These are phyloP conservation scores for Clohesyomyces aquaticus DNA, from an alignment of 495 filamentous ascomycete species.

Conservation along the genomic window DNA sequence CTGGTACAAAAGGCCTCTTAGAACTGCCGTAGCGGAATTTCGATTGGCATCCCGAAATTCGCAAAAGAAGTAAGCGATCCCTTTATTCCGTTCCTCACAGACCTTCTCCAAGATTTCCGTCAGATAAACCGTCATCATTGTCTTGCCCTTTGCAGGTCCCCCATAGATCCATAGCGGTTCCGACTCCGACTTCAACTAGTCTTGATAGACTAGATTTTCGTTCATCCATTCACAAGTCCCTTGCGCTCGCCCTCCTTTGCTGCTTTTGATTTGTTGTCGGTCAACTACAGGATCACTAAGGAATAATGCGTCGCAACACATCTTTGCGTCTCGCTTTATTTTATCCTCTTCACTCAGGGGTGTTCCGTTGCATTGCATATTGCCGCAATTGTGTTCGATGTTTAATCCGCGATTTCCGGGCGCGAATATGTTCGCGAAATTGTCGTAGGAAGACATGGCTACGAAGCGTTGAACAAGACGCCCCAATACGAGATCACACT, in stretches of 20 bases:
- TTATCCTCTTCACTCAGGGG: too few species aligned
- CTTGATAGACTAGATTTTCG: conserved; percentile 46
- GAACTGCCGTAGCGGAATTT: conserved; percentile 50
- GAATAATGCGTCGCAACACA: too few species aligned
- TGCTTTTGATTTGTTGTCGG: conserved; percentile 13
- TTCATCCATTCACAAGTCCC: conserved; percentile 57
- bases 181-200: conserved; percentile 46
- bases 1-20: conserved; percentile 52
- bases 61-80: conserved; percentile 51
- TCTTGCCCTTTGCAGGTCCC: conserved; percentile 57
- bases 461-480: too few species aligned
- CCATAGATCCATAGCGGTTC: conserved; percentile 53
- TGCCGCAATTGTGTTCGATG: too few species aligned
- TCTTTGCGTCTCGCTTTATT: too few species aligned
- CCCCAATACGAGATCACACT: too few species aligned
- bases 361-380: too few species aligned
- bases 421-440: too few species aligned
- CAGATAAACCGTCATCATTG: conserved; percentile 54
- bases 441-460: too few species aligned
- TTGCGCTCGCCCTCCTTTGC: conserved; percentile 39
- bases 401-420: too few species aligned
- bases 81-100: neutral
- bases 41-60: conserved; percentile 52
- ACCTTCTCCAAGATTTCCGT: conserved; percentile 49
- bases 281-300: conserved; percentile 15